These are phyloP conservation scores for Boletus rufocinnamomeus DNA, from an alignment of 768 basidiomycete genomes.

Conservation along the genomic window DNA sequence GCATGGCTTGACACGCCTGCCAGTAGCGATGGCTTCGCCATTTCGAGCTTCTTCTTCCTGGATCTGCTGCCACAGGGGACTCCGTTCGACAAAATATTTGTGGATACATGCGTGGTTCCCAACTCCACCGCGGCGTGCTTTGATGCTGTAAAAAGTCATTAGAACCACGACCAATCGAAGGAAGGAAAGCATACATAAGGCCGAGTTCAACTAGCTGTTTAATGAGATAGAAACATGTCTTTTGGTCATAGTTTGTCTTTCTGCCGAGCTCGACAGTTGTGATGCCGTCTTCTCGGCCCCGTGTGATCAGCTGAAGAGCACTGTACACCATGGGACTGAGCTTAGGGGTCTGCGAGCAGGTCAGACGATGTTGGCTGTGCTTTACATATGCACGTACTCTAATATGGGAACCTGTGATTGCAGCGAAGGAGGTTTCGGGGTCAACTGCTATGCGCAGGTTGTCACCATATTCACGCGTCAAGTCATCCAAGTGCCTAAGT, in stretches of 20 bases:
- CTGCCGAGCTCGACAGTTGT: constrained; percentile 78
- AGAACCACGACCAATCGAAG: neutral
- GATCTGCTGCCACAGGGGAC: constrained; percentile 74
- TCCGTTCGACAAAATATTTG: constrained; percentile 79
- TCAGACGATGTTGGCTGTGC: constrained; percentile 9
- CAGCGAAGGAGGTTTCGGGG: constrained; percentile 70
- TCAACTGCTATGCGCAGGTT: constrained; percentile 73
- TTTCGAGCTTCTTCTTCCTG: constrained; percentile 62
- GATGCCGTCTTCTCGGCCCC: constrained; percentile 74
- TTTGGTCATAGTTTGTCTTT: constrained; percentile 82
- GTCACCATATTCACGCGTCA: constrained; percentile 60
- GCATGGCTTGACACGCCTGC: constrained; percentile 11
- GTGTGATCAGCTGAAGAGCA: constrained; percentile 81
- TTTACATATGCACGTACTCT: constrained; percentile 49
- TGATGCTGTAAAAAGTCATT: constrained; percentile 48
- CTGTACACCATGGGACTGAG: constrained; percentile 85
- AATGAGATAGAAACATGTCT: constrained; percentile 86
- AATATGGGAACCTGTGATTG: constrained; percentile 84
- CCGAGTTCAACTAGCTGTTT: constrained; percentile 72
- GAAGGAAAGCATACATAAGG: constrained; percentile 56
- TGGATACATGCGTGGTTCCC: constrained; percentile 81
- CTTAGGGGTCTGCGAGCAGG: constrained; percentile 60
- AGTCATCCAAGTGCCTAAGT: constrained; percentile 53
- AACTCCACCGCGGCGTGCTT: constrained; percentile 75
- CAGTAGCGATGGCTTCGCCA: constrained; percentile 23